Evolutionary conservation across 2,329 filamentous ascomycete species (phyloP).

Genomic region (Chrysoporthe puriensis): DNA sequence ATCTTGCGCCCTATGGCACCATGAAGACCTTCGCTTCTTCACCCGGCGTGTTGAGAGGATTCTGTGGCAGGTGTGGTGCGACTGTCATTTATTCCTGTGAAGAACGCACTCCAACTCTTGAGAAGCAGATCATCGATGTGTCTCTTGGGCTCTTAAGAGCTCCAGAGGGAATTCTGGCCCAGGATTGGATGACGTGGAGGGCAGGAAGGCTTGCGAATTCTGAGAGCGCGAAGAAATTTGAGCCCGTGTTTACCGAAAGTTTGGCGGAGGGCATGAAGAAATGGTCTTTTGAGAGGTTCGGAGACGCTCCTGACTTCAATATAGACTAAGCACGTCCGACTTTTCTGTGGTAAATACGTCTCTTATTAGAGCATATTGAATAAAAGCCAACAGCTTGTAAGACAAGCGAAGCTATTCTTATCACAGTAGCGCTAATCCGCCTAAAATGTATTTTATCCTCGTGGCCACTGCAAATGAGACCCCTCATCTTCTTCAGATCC

Average conservation of each 20-base stretch:
- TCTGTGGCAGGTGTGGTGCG: slow-evolving; percentile 52
- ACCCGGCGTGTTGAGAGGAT: slow-evolving; percentile 43
- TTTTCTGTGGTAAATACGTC: background rate
- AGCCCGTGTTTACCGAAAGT: slow-evolving; percentile 41
- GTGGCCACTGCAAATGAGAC: background rate
- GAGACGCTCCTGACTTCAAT: slow-evolving; percentile 28
- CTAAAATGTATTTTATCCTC: background rate
- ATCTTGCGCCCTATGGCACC: slow-evolving; percentile 46
- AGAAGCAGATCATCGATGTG: slow-evolving; percentile 45
- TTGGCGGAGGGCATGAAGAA: slow-evolving; percentile 43
- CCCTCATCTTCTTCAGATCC: background rate
- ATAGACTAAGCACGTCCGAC: background rate
- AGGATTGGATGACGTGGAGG: slow-evolving; percentile 53
- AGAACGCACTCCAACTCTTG: slow-evolving; percentile 35
- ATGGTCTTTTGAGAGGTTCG: slow-evolving; percentile 44
- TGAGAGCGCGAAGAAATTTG: slow-evolving; percentile 42
- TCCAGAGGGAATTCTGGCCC: slow-evolving; percentile 47
- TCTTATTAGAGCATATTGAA: background rate
- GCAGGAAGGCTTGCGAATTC: slow-evolving; percentile 37
- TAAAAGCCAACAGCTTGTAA: background rate
- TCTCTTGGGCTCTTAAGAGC: slow-evolving; percentile 50
- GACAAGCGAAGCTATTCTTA: background rate
- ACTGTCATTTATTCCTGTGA: slow-evolving; percentile 44
- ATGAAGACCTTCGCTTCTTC: slow-evolving; percentile 48
- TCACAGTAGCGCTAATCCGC: no score